A percentile compares a stretch with the other conserved stretches of the same genome.
Conservation (phyloP, 495 filamentous ascomycete species). For the Oleoguttula mirabilis region DNA sequence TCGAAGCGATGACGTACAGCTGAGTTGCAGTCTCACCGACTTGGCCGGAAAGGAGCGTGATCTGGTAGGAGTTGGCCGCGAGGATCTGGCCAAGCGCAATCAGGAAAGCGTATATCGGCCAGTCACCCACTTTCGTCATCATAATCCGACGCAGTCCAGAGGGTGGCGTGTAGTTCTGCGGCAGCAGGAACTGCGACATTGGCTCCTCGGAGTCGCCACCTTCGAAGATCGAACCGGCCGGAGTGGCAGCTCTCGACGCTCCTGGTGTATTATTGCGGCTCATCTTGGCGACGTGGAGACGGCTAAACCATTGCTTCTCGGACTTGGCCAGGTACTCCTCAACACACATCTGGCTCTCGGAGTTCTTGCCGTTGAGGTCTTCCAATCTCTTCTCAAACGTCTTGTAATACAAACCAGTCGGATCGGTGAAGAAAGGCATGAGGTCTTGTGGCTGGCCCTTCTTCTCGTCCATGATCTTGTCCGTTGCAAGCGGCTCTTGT, state of each 20-base stretch:
- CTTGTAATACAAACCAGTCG: constrained; percentile 43
- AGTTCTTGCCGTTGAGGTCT: constrained; percentile 41
- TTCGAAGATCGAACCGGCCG: constrained; percentile 15
- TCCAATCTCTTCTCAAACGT: constrained; percentile 46
- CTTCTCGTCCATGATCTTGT: constrained; percentile 16
- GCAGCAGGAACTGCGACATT: constrained; percentile 48
- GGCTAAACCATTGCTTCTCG: constrained; percentile 53
- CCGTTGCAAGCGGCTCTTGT: constrained; percentile 12
- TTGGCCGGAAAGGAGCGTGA: constrained; percentile 51
- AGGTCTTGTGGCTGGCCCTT: constrained; percentile 48
- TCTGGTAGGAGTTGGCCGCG: constrained; percentile 56
- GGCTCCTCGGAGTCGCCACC: constrained; percentile 7
- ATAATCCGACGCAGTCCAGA: constrained; percentile 44
- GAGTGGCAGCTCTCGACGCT: constrained; percentile 2
- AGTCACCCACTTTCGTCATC: constrained; percentile 39
- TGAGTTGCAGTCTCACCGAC: constrained; percentile 47
- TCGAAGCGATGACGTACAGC: constrained; percentile 50
- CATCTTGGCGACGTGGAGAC: constrained; percentile 43
- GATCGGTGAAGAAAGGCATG: constrained; percentile 57
- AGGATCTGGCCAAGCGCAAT: constrained; percentile 57
- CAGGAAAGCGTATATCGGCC: constrained; percentile 58
- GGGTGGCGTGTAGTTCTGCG: constrained; percentile 52
- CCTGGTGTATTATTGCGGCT: constrained; percentile 7
- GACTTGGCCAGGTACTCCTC: constrained; percentile 50
- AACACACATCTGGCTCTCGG: constrained; percentile 45